Percentiles rank a stretch among this genome's conserved stretches.
These are phyloP conservation scores for Omphalotus guepiniiformis DNA, from an alignment of 768 basidiomycete species.

Conservation along the genomic window DNA sequence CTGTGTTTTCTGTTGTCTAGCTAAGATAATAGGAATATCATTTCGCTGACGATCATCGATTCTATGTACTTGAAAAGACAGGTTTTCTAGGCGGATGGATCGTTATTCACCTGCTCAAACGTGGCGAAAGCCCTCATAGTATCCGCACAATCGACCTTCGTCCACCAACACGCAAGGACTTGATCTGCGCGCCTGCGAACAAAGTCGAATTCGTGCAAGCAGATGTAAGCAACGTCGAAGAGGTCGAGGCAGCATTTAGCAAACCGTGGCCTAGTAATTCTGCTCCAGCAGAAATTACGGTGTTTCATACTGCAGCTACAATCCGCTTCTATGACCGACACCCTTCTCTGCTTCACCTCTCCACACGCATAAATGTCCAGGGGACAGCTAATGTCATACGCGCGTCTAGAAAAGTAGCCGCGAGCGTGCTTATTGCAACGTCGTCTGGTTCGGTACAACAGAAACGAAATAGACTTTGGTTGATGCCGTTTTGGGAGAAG, in stretches of 20 bases:
- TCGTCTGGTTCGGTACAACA: constrained; percentile 21
- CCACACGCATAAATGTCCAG: constrained; percentile 33
- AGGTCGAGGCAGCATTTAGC: constrained; percentile 30
- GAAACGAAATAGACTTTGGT: neutral
- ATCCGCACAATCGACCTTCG: constrained; percentile 37
- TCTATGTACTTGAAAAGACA: too few species aligned
- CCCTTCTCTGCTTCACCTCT: constrained; percentile 24
- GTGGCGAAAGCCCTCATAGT: constrained; percentile 33
- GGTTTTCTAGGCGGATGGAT: constrained; percentile 41
- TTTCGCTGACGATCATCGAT: too few species aligned
- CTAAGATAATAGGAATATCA: neutral
- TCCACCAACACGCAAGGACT: constrained; percentile 29
- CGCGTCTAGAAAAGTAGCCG: constrained; percentile 28
- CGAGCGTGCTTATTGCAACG: constrained; percentile 29
- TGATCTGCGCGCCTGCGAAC: constrained; percentile 24
- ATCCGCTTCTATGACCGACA: constrained; percentile 40
- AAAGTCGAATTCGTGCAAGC: constrained; percentile 29
- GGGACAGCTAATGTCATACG: constrained; percentile 34
- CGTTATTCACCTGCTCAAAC: constrained; percentile 34
- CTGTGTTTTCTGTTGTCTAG: neutral
- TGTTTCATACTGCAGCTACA: constrained; percentile 38
- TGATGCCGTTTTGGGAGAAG: neutral
- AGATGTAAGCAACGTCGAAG: constrained; percentile 27
- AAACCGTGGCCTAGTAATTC: constrained; percentile 35
- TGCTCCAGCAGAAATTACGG: constrained; percentile 35